phyloP scores from a whole-genome alignment of 768 basidiomycete genomes.

The Boletus rex-veris region DNA sequence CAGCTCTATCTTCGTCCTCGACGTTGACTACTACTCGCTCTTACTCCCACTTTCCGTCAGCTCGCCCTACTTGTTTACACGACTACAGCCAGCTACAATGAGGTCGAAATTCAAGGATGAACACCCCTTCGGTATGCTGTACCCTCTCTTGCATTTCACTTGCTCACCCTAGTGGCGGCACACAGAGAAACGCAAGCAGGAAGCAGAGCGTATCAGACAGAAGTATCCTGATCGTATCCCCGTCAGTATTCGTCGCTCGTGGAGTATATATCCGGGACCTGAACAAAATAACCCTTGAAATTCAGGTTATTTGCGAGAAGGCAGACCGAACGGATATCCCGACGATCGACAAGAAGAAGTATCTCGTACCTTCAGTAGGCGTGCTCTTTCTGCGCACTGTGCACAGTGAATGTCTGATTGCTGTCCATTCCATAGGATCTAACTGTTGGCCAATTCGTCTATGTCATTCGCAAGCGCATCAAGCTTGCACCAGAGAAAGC shows the following conservation, averaged over 20 bases:
- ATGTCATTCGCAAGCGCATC: constrained; percentile 99
- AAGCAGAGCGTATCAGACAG: constrained; percentile 96
- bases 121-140: constrained; percentile 84
- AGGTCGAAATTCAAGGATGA: constrained; percentile 98
- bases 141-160: constrained; percentile 33
- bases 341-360: constrained; percentile 99
- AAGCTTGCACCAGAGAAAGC: constrained; percentile 99
- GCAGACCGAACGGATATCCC: constrained; percentile 98
- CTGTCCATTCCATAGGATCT: constrained; percentile 59
- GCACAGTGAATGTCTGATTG: constrained; percentile 28
- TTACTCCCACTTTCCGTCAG: constrained; percentile 6
- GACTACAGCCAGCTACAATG: constrained; percentile 43
- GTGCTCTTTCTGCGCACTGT: background rate
- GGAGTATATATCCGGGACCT: constrained; percentile 6
- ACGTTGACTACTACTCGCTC: constrained; percentile 26
- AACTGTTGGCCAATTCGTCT: constrained; percentile 98
- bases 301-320: constrained; percentile 98
- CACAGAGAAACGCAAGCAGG: constrained; percentile 97
- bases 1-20: constrained; percentile 19
- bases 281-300: constrained; percentile 5
- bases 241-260: constrained; percentile 44
- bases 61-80: constrained; percentile 1
- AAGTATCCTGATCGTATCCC: constrained; percentile 99
- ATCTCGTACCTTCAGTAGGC: constrained; percentile 92
- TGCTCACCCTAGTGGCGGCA: constrained; percentile 15